phyloP scores from a whole-genome alignment of 2,329 filamentous ascomycete genomes.

The Neonectria magnoliae region DNA sequence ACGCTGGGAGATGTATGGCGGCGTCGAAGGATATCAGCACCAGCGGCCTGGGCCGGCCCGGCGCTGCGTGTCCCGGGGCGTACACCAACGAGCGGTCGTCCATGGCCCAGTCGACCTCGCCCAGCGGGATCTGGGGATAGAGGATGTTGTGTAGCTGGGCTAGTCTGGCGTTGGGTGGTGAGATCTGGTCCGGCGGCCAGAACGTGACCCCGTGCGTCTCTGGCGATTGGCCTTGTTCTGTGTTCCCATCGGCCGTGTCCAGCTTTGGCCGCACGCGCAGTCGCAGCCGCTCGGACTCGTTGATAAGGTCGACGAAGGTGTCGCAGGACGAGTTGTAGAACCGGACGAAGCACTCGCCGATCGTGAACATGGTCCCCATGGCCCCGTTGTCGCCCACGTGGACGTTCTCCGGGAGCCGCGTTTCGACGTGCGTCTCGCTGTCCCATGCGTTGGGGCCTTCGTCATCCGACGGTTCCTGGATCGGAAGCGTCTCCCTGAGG shows the following conservation, averaged over 20 bases:
- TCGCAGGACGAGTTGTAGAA: constrained; percentile 63
- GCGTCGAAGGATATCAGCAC: constrained; percentile 47
- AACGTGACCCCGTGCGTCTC: constrained; percentile 10
- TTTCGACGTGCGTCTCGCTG: constrained; percentile 46
- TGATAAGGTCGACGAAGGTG: constrained; percentile 68
- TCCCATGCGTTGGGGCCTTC: constrained; percentile 41
- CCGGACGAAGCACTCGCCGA: constrained; percentile 64
- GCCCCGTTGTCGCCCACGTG: constrained; percentile 60
- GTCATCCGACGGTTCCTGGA: not conserved
- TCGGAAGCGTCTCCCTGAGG: not conserved
- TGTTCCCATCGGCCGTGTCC: not conserved
- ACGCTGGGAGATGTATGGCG: constrained; percentile 34
- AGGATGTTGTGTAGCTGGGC: constrained; percentile 49
- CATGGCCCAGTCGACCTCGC: constrained; percentile 52
- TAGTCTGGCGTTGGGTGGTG: constrained; percentile 2
- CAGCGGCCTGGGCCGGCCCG: constrained; percentile 31
- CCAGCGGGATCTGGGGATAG: constrained; percentile 46
- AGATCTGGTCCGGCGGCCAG: constrained; percentile 38
- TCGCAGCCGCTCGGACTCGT: constrained; percentile 50
- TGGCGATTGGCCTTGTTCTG: not conserved
- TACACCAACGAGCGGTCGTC: constrained; percentile 62
- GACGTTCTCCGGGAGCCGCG: constrained; percentile 36
- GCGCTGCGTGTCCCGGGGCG: constrained; percentile 35
- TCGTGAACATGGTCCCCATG: constrained; percentile 55
- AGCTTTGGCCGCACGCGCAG: constrained; percentile 48